Percentiles rank a stretch among this genome's conserved stretches.
phyloP scores from a whole-genome alignment of 1,139 yeast genomes.

The Geotrichum cucujoidarum region DNA sequence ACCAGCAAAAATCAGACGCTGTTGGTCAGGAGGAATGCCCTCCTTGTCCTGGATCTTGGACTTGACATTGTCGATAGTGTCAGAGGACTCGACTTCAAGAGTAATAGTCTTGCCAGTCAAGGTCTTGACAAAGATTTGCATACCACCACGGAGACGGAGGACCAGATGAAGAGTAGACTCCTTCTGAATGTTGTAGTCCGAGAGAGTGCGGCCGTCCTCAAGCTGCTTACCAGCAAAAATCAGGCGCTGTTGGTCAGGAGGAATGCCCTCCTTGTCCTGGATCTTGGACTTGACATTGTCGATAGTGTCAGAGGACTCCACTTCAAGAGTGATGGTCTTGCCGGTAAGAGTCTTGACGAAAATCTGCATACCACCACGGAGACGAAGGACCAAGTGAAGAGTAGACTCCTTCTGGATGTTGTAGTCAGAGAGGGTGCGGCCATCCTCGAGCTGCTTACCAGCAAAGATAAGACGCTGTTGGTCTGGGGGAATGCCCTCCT shows the following conservation, averaged over 20 bases:
- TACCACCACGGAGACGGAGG: conserved; percentile 84
- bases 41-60: conserved; percentile 84
- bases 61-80: conserved; percentile 82
- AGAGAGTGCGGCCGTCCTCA: conserved; percentile 78
- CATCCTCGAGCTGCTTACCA: conserved; percentile 86
- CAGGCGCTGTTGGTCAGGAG: conserved; percentile 79
- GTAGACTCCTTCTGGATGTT: conserved; percentile 90
- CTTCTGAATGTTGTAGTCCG: conserved; percentile 82
- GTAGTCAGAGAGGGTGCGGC: conserved; percentile 80
- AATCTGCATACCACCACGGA: conserved; percentile 73
- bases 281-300: conserved; percentile 86
- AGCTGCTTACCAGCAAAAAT: conserved; percentile 86
- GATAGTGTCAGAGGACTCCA: conserved; percentile 84
- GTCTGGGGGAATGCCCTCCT: conserved; percentile 88
- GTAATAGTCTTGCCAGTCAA: conserved; percentile 85
- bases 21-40: conserved; percentile 88
- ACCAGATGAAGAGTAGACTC: conserved; percentile 85
- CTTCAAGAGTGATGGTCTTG: conserved; percentile 92
- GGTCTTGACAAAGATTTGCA: conserved; percentile 78
- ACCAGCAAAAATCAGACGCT: conserved; percentile 81
- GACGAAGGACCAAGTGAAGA: conserved; percentile 75
- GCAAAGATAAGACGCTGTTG: conserved; percentile 84
- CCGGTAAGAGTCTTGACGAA: conserved; percentile 98
- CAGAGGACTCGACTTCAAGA: conserved; percentile 80
- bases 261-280: conserved; percentile 37